These are phyloP conservation scores for Brasilioporus rufonigricans DNA, from an alignment of 768 basidiomycete species.

Conservation along the genomic window DNA sequence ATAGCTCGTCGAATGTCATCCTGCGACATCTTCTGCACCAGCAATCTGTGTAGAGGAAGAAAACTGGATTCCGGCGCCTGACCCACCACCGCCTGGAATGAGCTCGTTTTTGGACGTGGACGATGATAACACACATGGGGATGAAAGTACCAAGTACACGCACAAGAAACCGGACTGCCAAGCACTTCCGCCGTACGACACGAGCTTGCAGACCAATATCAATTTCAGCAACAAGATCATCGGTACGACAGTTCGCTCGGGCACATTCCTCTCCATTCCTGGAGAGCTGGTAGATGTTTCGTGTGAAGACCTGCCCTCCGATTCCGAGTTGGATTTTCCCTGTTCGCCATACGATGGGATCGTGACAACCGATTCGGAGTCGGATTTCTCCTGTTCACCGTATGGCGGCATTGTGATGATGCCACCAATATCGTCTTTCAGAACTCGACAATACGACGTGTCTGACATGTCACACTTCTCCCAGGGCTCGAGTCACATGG, in stretches of 20 bases:
- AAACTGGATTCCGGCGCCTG: constrained; percentile 2
- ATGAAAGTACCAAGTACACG: not conserved
- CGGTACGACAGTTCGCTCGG: constrained; percentile 6
- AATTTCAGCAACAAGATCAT: constrained; percentile 16
- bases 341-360: not conserved
- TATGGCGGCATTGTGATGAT: not conserved
- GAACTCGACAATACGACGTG: constrained; percentile 11
- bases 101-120: constrained; percentile 15
- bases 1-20: constrained; percentile 15
- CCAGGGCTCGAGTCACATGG: not conserved
- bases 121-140: not conserved
- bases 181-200: constrained; percentile 14
- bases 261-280: constrained; percentile 13
- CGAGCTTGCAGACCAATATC: not conserved
- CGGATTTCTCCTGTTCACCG: not conserved
- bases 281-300: not conserved
- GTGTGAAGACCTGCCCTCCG: not conserved
- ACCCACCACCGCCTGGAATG: constrained; percentile 3
- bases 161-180: not conserved
- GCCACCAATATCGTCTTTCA: not conserved
- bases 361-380: not conserved
- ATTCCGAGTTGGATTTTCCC: not conserved
- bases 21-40: constrained; percentile 12
- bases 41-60: constrained; percentile 22
- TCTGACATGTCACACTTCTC: constrained; percentile 3